Evolutionary conservation across 345 rosid genomes (phyloP), one percentile per base, ranked within the genome.

Genomic region (Eucalyptus curtisii): DNA sequence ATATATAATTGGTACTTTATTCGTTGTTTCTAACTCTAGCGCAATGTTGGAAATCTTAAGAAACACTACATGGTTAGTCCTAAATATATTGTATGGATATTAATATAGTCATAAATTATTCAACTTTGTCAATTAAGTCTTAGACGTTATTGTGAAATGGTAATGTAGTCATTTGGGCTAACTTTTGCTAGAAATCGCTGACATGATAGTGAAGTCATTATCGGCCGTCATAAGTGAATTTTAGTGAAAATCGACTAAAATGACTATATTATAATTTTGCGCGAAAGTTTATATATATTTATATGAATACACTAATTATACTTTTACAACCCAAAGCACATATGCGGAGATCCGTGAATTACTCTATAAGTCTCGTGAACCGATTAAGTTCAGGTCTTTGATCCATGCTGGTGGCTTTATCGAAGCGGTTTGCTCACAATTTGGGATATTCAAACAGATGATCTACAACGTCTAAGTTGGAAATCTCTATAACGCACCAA

Each of bases 191-290:
- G 27, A 20, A 37, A 76, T 76, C 1, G 8, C 0, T 5, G 1
- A 10, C 5, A 22, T 76, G 27, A 2, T 0, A 6, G 0, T 37
- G 8, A 12, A 10, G 5, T 40, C 3, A 20, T 40, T 7, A 1
- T 7, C 8, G 1, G 14, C 15, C 1, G 1, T 20, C 16, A 1
- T 20, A 2, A 4, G 9, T 40, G 16, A 24, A 40, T 37, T 71
- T 8, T 0, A 40, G 7, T 3, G 45, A 19, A 71, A 71, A 37
- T 71, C 13, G 2, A 2, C 4, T 7, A 0, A 22, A 40, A 61
- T 1, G 8, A 37, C 9, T 40, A 20, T 24, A 40, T 40, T 40
- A 6, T 11, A 71, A 71, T 71, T 37, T 37, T 71, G 44, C 25
- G 4, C 2, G 12, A 71, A 33, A 5, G 13, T 33, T 33, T 9